These are phyloP conservation scores for Choricystis sp. DNA, from an alignment of 139 green algal genomes.

Conservation along the genomic window DNA sequence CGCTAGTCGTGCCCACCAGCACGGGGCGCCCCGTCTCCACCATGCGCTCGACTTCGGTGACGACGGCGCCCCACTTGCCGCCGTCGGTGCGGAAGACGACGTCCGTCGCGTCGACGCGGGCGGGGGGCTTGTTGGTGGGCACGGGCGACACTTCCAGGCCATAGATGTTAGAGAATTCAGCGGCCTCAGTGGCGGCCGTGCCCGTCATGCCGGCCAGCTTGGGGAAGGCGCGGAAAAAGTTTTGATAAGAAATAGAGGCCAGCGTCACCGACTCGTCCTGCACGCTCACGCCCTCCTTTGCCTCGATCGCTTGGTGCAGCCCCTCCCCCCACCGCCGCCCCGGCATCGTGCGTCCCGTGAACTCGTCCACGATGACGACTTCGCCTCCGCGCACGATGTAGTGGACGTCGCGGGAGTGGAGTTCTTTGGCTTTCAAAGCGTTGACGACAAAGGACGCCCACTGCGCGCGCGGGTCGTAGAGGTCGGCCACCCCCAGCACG, in stretches of 20 bases:
- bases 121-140: conserved; percentile 39
- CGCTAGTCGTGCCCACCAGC: conserved; percentile 81
- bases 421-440: conserved; percentile 96
- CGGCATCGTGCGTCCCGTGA: conserved; percentile 87
- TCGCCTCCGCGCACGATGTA: conserved; percentile 89
- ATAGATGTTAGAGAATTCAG: conserved; percentile 94
- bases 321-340: conserved; percentile 82
- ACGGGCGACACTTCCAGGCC: conserved; percentile 75
- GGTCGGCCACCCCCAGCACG: conserved; percentile 73
- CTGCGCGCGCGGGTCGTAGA: conserved; percentile 92
- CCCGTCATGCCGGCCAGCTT: conserved; percentile 77
- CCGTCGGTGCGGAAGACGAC: conserved; percentile 68
- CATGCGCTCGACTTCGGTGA: conserved; percentile 76
- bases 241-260: conserved; percentile 87
- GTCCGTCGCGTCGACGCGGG: conserved; percentile 72
- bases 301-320: conserved; percentile 89
- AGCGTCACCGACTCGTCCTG: conserved; percentile 91
- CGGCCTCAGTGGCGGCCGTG: conserved; percentile 85
- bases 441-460: conserved; percentile 94
- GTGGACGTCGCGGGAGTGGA: conserved; percentile 73
- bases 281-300: conserved; percentile 91
- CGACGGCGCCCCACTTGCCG: conserved; percentile 78
- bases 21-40: conserved; percentile 76
- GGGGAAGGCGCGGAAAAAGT: conserved; percentile 61
- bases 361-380: conserved; percentile 98